Conservation (phyloP, 768 basidiomycete species). For the Tricholoma saponaceum region DNA sequence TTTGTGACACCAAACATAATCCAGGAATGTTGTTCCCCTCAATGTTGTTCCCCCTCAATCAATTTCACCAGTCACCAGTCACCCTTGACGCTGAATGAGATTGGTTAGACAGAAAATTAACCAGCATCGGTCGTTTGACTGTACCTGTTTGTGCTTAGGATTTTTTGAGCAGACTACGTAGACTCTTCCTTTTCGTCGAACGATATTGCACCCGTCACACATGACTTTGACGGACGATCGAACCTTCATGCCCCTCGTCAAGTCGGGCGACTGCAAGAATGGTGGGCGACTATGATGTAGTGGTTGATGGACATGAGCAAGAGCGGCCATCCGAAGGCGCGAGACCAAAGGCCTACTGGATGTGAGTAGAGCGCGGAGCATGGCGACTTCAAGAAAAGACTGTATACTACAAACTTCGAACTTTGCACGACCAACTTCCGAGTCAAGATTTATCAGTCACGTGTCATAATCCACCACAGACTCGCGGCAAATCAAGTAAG, state of each 20-base stretch:
- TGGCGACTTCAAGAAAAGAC: conserved; percentile 21
- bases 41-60: background rate
- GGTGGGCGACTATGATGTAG: conserved; percentile 23
- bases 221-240: conserved; percentile 90
- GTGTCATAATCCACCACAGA: too few relatives aligned
- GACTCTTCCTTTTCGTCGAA: conserved; percentile 84
- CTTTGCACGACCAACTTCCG: too few relatives aligned
- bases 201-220: conserved; percentile 92
- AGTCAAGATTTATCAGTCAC: too few relatives aligned
- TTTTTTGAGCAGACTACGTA: conserved; percentile 93
- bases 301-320: conserved; percentile 27
- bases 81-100: conserved; percentile 60
- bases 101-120: conserved; percentile 9
- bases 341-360: conserved; percentile 59
- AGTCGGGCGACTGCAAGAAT: conserved; percentile 23
- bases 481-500: too few relatives aligned
- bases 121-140: conserved; percentile 13
- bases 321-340: conserved; percentile 39
- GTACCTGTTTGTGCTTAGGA: conserved; percentile 95
- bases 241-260: conserved; percentile 91
- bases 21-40: too few relatives aligned
- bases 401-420: too few relatives aligned
- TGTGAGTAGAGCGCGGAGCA: conserved; percentile 64
- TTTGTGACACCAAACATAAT: too few relatives aligned
- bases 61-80: too few relatives aligned